Conservation (phyloP, 495 filamentous ascomycete species). For the Apodospora peruviana region DNA sequence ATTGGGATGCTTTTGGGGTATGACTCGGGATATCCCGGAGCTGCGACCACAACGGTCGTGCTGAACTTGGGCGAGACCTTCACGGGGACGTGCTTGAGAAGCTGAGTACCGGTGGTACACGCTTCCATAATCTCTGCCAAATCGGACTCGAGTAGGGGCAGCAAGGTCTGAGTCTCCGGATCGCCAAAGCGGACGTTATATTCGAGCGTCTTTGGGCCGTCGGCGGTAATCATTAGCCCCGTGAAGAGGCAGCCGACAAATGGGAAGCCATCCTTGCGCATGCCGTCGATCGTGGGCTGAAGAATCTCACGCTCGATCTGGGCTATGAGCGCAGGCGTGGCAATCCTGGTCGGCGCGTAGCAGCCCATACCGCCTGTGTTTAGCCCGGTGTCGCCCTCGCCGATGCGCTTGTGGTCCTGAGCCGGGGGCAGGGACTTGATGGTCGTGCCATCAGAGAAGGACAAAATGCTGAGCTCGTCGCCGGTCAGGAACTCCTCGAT, state of each 20-base stretch:
- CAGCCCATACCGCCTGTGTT: conserved; percentile 99
- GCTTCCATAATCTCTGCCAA: conserved; percentile 87
- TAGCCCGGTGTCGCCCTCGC: conserved; percentile 83
- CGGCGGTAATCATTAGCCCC: conserved; percentile 88
- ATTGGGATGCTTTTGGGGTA: conserved; percentile 82
- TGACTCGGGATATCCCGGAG: conserved; percentile 87
- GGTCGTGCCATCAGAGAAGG: conserved; percentile 85
- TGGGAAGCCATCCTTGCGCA: conserved; percentile 71
- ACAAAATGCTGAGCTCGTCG: conserved; percentile 86
- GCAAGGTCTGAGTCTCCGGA: conserved; percentile 89
- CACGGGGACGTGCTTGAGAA: conserved; percentile 64
- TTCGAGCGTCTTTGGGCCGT: conserved; percentile 84
- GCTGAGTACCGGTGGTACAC: conserved; percentile 67
- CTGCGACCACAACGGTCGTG: conserved; percentile 87
- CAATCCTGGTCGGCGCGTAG: conserved; percentile 86
- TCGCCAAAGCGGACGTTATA: conserved; percentile 98
- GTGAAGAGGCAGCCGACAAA: conserved; percentile 91
- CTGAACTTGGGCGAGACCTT: conserved; percentile 64
- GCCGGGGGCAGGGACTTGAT: conserved; percentile 83
- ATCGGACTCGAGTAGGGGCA: conserved; percentile 83
- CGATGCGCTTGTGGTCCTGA: conserved; percentile 93
- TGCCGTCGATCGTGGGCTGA: conserved; percentile 83
- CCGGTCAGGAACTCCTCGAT: conserved; percentile 93
- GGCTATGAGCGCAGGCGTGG: conserved; percentile 64
- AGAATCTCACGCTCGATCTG: conserved; percentile 78